Conservation (phyloP, 2,329 filamentous ascomycete genomes). For the Helicocarpus griseus region DNA sequence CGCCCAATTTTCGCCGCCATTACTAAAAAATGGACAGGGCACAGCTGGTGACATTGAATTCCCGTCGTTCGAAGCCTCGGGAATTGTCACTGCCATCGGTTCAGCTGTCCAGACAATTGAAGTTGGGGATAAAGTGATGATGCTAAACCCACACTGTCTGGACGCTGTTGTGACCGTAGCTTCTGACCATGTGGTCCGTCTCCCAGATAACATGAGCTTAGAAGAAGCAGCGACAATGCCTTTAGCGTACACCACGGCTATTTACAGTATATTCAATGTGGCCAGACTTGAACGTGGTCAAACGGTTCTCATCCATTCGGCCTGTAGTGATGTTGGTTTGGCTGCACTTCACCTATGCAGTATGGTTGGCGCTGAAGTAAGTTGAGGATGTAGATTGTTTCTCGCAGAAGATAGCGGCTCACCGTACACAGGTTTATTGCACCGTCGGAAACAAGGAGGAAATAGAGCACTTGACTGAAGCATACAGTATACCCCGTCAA, state of each 20-base stretch:
- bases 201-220: constrained; percentile 21
- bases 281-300: constrained; percentile 12
- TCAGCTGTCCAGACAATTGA: too few relatives aligned
- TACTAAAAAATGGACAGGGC: too few relatives aligned
- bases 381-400: too few relatives aligned
- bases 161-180: too few relatives aligned
- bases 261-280: constrained; percentile 17
- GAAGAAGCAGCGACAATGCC: constrained; percentile 21
- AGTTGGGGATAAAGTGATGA: too few relatives aligned
- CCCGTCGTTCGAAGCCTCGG: too few relatives aligned
- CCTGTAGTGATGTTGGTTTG: constrained; percentile 16
- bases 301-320: constrained; percentile 19
- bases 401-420: too few relatives aligned
- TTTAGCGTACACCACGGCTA: constrained; percentile 15
- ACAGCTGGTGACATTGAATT: too few relatives aligned
- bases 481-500: constrained; percentile 11
- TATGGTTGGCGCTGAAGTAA: constrained; percentile 7
- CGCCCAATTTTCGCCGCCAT: too few relatives aligned
- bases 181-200: constrained; percentile 11
- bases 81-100: too few relatives aligned
- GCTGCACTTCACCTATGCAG: constrained; percentile 16
- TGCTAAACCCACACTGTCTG: too few relatives aligned
- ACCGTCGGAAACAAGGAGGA: constrained; percentile 19
- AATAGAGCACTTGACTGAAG: constrained; percentile 11
- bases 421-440: constrained; percentile 5